These are phyloP conservation scores for Henckelia pumila DNA, from an alignment of 257 asterid genomes.

Conservation along the genomic window DNA sequence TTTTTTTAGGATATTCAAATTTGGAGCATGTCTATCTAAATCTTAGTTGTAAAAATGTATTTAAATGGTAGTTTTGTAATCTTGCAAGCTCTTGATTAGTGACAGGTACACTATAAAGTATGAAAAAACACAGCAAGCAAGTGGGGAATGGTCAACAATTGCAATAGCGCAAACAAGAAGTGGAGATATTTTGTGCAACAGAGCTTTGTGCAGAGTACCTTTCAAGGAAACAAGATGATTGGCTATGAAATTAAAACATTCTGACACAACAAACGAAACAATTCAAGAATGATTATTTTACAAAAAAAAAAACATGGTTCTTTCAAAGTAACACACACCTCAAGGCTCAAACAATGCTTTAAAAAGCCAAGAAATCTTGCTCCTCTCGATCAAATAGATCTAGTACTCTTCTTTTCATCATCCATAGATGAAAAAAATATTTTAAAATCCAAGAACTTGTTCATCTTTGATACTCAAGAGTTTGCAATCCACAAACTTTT, in stretches of 20 bases:
- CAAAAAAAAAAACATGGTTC: too few relatives aligned
- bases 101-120: too few relatives aligned
- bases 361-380: slow-evolving; percentile 12
- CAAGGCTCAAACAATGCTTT: not conserved
- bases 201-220: too few relatives aligned
- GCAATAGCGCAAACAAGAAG: too few relatives aligned
- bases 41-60: not conserved
- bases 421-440: not conserved
- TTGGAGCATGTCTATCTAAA: not conserved
- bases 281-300: too few relatives aligned
- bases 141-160: too few relatives aligned
- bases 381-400: not conserved
- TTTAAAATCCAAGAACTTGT: not conserved
- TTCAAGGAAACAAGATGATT: not conserved
- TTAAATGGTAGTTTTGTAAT: too few relatives aligned
- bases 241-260: not conserved
- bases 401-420: not conserved
- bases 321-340: not conserved
- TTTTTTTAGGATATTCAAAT: too few relatives aligned
- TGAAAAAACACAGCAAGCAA: too few relatives aligned
- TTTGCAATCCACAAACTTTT: not conserved
- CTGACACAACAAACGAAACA: not conserved
- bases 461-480: not conserved
- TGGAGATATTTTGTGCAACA: too few relatives aligned
- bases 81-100: not conserved